Evolutionary conservation across 768 basidiomycete genomes (phyloP), one percentile per base, ranked within the genome.

Genomic region (Boletales sp.): DNA sequence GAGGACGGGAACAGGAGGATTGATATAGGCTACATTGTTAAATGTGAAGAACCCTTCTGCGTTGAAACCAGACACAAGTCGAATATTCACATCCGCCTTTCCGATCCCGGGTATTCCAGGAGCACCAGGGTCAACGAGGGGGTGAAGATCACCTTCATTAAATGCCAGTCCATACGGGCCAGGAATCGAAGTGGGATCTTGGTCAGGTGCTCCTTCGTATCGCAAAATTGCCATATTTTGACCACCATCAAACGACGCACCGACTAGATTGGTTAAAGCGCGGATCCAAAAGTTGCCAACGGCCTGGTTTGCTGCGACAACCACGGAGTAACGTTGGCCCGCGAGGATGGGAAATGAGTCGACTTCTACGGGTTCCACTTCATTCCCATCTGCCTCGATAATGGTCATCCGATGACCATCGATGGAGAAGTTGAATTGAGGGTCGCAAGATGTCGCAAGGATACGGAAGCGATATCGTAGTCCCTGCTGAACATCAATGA

Each of bases 281-380:
- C 75, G 73, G 21, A 80, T 69, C 77, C 77, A 83, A 61, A 80
- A 82, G 60, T 80, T 82, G 14, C 60, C 67, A 28, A 74, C 55
- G 2, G 67, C 57, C 44, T 78, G 70, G 48, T 77, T 66, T 11
- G 77, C 74, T 21, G 58, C 66, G 19, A 78, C 56, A 7, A 79
- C 65, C 38, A 72, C 60, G 8, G 73, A 75, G 54, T 74, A 71
- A 8, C 68, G 67, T 40, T 74, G 73, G n/a, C 62, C 69, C 38
- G 69, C 64, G 50, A 51, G 17, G 17, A 57, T 35, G 13, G 33
- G 43, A 30, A 72, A 59, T 8, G 67, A 65, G 44, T 74, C 73
- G 3, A 74, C 74, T 8, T 59, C 60, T 31, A 74, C 60, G 1
- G 78, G 74, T 18, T 61, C 42, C 0, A 67, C 69, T 52, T 72